Conservation (phyloP, 345 rosid species). For the Melaleuca alternifolia region DNA sequence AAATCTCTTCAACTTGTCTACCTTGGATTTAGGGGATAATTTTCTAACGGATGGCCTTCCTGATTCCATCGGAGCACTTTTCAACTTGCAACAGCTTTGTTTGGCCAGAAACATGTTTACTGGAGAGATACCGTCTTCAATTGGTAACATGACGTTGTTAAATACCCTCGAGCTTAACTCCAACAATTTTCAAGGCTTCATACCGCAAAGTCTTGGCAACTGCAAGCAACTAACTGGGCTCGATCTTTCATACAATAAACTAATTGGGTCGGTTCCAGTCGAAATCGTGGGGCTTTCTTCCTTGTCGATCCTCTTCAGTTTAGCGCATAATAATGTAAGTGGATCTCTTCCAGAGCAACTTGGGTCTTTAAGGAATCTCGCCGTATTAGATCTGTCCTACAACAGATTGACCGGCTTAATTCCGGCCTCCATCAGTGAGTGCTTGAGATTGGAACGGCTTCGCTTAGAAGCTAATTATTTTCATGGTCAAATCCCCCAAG, state of each 20-base stretch:
- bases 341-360: not conserved
- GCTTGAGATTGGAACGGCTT: not conserved
- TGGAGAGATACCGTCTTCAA: not conserved
- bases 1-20: not conserved
- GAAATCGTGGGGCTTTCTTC: not conserved
- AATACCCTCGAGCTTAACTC: fast-evolving
- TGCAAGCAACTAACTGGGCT: fast-evolving
- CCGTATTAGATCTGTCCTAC: not conserved
- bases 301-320: not conserved
- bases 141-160: not conserved
- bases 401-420: not conserved
- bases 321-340: not conserved
- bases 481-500: not conserved
- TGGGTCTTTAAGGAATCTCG: not conserved
- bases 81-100: fast-evolving
- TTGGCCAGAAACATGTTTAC: not conserved
- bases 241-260: not conserved
- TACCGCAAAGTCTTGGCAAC: not conserved
- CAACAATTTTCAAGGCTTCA: not conserved
- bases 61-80: not conserved
- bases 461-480: not conserved
- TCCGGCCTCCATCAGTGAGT: not conserved
- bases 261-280: not conserved
- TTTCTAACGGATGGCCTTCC: not conserved
- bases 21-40: fast-evolving